phyloP scores from a whole-genome alignment of 2,329 filamentous ascomycete genomes.

The Cladosporium sp. region DNA sequence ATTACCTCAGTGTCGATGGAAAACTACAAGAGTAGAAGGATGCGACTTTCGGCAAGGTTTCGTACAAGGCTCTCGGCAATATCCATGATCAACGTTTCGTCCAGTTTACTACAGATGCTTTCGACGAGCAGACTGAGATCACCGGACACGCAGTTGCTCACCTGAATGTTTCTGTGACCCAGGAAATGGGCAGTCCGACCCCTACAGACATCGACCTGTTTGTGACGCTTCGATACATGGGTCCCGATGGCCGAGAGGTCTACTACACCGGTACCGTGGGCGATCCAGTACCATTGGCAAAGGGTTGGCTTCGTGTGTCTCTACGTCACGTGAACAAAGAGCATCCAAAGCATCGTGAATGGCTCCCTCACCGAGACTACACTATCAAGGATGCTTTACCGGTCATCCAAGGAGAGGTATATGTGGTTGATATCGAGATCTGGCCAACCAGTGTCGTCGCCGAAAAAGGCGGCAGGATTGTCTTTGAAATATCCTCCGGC shows the following conservation, averaged over 20 bases:
- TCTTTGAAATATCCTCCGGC: no score
- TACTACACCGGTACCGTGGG: constrained; percentile 59
- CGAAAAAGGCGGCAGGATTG: no score
- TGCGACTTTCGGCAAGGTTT: constrained; percentile 20
- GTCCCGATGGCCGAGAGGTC: constrained; percentile 48
- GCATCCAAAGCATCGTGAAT: neutral
- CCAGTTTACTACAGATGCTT: constrained; percentile 54
- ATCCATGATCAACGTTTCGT: constrained; percentile 34
- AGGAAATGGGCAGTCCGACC: constrained; percentile 1
- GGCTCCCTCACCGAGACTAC: constrained; percentile 50
- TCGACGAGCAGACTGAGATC: constrained; percentile 60
- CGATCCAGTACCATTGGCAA: constrained; percentile 54
- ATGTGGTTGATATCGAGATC: constrained; percentile 55
- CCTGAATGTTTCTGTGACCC: constrained; percentile 52
- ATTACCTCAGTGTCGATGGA: constrained; percentile 51
- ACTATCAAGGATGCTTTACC: constrained; percentile 48
- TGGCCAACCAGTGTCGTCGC: no score
- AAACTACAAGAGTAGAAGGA: constrained; percentile 28
- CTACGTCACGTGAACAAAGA: constrained; percentile 47
- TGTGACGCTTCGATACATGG: constrained; percentile 53
- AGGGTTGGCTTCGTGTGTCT: constrained; percentile 56
- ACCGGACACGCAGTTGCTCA: constrained; percentile 63
- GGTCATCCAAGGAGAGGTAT: constrained; percentile 50
- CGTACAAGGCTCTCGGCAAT: constrained; percentile 56
- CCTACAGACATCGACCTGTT: constrained; percentile 55